Evolutionary conservation across 495 filamentous ascomycete species (phyloP).

Genomic region (Apiosordaria backusii): DNA sequence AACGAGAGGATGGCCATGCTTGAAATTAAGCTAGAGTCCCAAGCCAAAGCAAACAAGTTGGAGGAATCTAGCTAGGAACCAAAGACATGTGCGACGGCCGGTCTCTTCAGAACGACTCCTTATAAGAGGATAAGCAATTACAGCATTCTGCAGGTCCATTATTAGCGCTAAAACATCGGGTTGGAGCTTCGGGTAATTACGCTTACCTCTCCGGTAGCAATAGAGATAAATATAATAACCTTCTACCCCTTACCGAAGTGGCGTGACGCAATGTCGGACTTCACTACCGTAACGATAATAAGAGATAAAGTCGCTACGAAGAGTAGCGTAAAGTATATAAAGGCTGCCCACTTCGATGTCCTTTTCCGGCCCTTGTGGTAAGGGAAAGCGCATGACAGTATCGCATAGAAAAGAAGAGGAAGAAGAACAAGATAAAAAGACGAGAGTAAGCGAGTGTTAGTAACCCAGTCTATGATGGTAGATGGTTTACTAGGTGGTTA

Average conservation of each 20-base stretch:
- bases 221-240: background rate
- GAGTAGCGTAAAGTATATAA: background rate
- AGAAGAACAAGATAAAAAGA: background rate
- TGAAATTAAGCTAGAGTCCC: background rate
- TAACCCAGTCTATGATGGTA: constrained; percentile 2
- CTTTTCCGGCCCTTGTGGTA: background rate
- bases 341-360: background rate
- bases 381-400: background rate
- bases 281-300: background rate
- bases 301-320: background rate
- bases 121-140: background rate
- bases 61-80: background rate
- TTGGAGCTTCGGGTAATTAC: background rate
- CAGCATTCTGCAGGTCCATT: background rate
- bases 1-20: background rate
- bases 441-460: background rate
- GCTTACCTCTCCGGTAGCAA: background rate
- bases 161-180: background rate
- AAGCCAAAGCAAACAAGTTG: background rate
- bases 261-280: background rate
- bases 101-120: background rate
- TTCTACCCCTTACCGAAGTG: background rate
- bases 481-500: background rate
- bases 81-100: background rate
- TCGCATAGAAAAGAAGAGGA: background rate